Conservation (phyloP, 768 basidiomycete genomes). For the Dacryopinax primogenitus region DNA sequence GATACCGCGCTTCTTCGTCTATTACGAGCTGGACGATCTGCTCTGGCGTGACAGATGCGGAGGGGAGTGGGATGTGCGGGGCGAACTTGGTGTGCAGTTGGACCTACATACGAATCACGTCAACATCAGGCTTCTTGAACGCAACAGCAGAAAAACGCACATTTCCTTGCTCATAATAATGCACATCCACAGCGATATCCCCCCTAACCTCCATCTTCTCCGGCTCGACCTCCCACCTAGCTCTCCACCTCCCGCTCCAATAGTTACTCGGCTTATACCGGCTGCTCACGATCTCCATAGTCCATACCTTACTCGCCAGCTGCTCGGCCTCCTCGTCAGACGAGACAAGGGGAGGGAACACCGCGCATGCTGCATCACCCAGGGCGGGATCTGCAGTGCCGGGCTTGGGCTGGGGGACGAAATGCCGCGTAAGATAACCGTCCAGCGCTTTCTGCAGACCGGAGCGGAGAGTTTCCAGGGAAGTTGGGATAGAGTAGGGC, state of each 20-base stretch:
- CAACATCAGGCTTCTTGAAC: not conserved
- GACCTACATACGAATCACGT: constrained; percentile 45
- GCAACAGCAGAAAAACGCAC: constrained; percentile 29
- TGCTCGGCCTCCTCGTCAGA: not conserved
- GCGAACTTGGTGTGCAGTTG: constrained; percentile 72
- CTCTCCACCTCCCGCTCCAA: constrained; percentile 69
- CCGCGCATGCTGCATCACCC: not conserved
- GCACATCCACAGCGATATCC: constrained; percentile 67
- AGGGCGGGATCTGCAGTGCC: not conserved
- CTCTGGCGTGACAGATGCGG: constrained; percentile 42
- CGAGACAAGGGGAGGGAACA: not conserved
- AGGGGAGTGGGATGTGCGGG: constrained; percentile 49
- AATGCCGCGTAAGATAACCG: not conserved
- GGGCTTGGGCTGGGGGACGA: constrained; percentile 9
- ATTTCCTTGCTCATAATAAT: constrained; percentile 97
- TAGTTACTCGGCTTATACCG: not conserved
- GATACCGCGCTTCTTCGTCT: constrained; percentile 67
- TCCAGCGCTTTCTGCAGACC: not conserved
- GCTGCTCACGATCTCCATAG: constrained; percentile 9
- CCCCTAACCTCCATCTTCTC: constrained; percentile 52
- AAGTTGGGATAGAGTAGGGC: not conserved
- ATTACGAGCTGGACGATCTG: constrained; percentile 72
- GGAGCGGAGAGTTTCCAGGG: not conserved
- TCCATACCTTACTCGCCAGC: not conserved
- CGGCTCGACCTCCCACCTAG: constrained; percentile 65